These are phyloP conservation scores for Sarocladiaceae sp. DNA, from an alignment of 2,329 filamentous ascomycete species.

Conservation along the genomic window DNA sequence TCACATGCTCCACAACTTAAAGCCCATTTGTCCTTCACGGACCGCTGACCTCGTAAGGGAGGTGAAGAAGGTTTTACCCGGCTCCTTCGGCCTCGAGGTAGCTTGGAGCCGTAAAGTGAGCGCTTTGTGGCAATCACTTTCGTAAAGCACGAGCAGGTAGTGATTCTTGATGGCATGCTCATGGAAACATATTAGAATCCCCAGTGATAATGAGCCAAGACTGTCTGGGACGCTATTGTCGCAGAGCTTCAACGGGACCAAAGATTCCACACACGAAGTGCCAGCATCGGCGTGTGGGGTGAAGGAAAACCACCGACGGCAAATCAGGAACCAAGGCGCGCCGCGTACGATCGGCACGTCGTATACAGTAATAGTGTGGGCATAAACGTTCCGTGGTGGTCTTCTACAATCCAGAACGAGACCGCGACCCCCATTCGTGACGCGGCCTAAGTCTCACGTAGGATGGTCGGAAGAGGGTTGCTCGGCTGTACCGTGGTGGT, in stretches of 20 bases:
- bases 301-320: not conserved
- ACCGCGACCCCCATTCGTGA: not conserved
- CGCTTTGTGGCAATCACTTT: not conserved
- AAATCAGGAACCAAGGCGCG: not conserved
- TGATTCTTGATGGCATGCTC: too few relatives aligned
- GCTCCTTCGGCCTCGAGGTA: not conserved
- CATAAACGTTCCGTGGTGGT: not conserved
- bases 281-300: not conserved
- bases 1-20: not conserved
- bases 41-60: not conserved
- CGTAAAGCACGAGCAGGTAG: too few relatives aligned
- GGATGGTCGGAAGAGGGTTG: not conserved
- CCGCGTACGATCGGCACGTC: not conserved
- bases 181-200: too few relatives aligned
- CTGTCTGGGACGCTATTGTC: too few relatives aligned
- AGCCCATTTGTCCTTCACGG: not conserved
- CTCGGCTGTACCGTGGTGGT: constrained; percentile 1
- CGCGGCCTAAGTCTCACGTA: constrained; percentile 3
- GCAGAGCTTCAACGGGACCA: too few relatives aligned
- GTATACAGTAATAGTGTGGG: not conserved
- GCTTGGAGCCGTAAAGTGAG: not conserved
- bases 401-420: constrained; percentile 1
- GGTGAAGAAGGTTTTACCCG: constrained; percentile 9
- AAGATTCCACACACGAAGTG: too few relatives aligned
- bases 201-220: too few relatives aligned